Evolutionary conservation across 768 basidiomycete species (phyloP).

Genomic region (Brasilioporus rufonigricans): DNA sequence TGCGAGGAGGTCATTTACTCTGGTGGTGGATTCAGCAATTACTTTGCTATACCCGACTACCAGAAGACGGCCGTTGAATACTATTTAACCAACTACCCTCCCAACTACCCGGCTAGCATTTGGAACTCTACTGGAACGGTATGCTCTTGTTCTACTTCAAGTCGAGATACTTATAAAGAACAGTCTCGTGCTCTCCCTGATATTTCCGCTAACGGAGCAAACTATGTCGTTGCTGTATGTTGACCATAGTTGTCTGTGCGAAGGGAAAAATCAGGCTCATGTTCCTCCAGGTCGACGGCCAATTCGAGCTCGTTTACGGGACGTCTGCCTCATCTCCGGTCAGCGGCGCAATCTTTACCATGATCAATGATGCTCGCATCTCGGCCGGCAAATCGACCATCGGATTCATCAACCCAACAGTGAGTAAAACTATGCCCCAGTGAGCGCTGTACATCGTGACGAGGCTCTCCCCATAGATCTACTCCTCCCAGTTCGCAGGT

Average conservation of each 20-base stretch:
- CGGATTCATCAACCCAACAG: conserved; percentile 66
- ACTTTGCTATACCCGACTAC: conserved; percentile 54
- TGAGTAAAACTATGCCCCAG: too few relatives aligned
- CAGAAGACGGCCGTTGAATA: conserved; percentile 44
- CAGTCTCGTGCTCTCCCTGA: conserved; percentile 60
- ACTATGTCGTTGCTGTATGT: conserved; percentile 26
- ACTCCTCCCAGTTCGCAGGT: conserved; percentile 32
- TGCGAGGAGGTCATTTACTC: conserved; percentile 48
- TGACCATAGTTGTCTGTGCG: too few relatives aligned
- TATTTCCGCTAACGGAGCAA: conserved; percentile 52
- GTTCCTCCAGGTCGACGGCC: too few relatives aligned
- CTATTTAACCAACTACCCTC: conserved; percentile 43
- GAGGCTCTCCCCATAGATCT: too few relatives aligned
- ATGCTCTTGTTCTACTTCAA: conserved; percentile 16
- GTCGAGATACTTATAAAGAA: too few relatives aligned
- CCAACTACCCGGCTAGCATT: conserved; percentile 38
- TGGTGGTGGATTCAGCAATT: conserved; percentile 53
- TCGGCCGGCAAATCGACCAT: conserved; percentile 43
- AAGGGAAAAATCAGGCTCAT: too few relatives aligned
- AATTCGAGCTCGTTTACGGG: too few relatives aligned
- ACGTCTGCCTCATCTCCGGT: conserved; percentile 64
- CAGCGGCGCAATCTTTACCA: conserved; percentile 58
- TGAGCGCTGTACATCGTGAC: conserved; percentile 22
- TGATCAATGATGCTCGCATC: conserved; percentile 61
- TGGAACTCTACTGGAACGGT: conserved; percentile 49